Evolutionary conservation across 768 basidiomycete species (phyloP), one percentile per base, ranked within the genome.

Genomic region (Xanthoconium stramineum): DNA sequence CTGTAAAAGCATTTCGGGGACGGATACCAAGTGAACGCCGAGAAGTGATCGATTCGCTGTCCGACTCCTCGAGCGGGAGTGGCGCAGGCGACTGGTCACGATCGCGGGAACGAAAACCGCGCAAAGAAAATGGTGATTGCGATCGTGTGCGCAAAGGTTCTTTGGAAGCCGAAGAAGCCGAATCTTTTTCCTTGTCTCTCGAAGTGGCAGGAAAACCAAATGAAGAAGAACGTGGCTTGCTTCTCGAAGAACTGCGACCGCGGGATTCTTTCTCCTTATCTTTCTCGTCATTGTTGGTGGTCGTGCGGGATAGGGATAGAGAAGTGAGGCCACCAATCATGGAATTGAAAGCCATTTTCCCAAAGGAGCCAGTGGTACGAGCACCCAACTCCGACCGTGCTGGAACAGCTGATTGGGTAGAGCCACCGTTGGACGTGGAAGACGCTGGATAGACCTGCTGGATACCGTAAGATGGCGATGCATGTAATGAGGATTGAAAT

Each of bases 91-190:
- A 86, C 7, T 76, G 63, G 2, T 85, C 83, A 28, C 82, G 76
- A 39, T 78, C 77, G 24, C 82, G 75, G 10, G 80, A 74, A 58
- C 88, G 81, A 54, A 84, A 80, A 35, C 89, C 79, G 42, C 90
- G 79, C 54, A 91, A 81, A 42, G 76, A 76, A 69, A 97, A 96
- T 40, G 94, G 90, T 3, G 92, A 91, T 62, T 85, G 78, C 45
- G 89, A 88, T 38, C 91, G 84, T 14, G 88, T 80, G 55, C 88
- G 87, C 12, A 78, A 76, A 5, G 72, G 71, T 47, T 79, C 81
- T 49, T 79, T 78, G n/a, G 81, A 80, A 20, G 62, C 60, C 39
- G 69, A 59, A 20, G 80, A 80, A 44, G 72, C 66, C 70, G 37
- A 69, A 3, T 71, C 74, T 43, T 67, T 71, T 24, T 64, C 62